phyloP scores from a whole-genome alignment of 345 rosid species.

The Conringia planisiliqua region DNA sequence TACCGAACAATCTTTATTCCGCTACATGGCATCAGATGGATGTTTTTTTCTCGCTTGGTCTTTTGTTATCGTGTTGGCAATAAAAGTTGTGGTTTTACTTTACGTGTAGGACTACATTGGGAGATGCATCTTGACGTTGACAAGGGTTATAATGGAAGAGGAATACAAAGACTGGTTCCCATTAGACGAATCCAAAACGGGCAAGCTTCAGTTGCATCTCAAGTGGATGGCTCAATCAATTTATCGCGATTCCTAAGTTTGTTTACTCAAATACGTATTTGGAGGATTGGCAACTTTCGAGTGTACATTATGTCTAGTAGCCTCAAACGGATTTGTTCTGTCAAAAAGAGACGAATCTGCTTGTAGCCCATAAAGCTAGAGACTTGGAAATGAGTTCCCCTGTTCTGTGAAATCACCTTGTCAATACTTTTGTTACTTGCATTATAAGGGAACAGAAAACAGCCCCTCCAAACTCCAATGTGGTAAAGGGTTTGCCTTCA shows the following conservation, averaged over 20 bases:
- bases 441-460: not conserved
- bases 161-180: constrained; percentile 65
- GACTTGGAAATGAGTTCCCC: constrained; percentile 9
- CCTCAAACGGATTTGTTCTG: constrained; percentile 13
- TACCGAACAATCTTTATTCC: not conserved
- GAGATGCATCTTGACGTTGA: constrained; percentile 92
- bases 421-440: not conserved
- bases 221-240: constrained; percentile 94
- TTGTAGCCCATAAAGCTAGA: not conserved
- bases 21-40: not conserved
- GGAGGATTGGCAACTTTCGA: constrained; percentile 13
- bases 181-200: constrained; percentile 70
- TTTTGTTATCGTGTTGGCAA: not conserved
- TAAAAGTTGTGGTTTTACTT: not conserved
- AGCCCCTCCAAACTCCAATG: not conserved
- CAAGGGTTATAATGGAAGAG: constrained; percentile 87
- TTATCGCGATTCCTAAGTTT: constrained; percentile 61
- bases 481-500: not conserved
- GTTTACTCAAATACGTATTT: not conserved
- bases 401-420: not conserved
- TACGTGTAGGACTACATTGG: constrained; percentile 80
- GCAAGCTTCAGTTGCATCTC: constrained; percentile 60
- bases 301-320: constrained; percentile 33
- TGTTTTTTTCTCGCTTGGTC: not conserved
- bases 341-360: constrained; percentile 5